Evolutionary conservation across 371 early-diverging fungal genomes (phyloP), one percentile per base, ranked within the genome.

Genomic region (Mucor irregularis): DNA sequence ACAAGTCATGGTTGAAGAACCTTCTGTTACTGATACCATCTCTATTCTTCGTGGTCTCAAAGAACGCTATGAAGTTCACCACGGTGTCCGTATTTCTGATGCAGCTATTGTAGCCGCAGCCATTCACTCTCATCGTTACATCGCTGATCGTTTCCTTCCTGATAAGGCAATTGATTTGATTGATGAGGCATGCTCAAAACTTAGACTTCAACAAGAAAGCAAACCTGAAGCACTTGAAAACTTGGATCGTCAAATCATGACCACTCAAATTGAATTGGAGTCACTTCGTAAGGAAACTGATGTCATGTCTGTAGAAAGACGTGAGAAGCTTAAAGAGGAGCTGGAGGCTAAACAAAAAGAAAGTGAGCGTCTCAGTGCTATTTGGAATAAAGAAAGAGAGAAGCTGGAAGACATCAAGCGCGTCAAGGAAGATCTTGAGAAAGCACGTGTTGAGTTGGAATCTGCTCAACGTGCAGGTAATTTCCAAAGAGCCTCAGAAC

Each of bases 101-200:
- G 80, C 84, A 37, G 92, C 95, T 8, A 65, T 95, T 25, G 88
- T 92, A 0, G 83, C 88, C 31, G 92, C 95, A 21, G 94, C 89
- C 0, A 78, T 86, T 9, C 79, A 87, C 50, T 86, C 88, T 24
- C 85, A 92, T 54, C 85, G 93, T 16, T 93, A 93, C 56, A 85
- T 95, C 49, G 78, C 90, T 0, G 89, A 90, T 48, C 60, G 73
- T 28, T 80, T 74, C 43, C 56, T 80, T 6, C 76, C 74, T 10
- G 75, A 80, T 49, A 76, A 81, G 49, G 96, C 96, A 5, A 94
- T 96, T 64, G 95, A 95, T 73, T 64, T 96, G 3, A 76, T 96
- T 14, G 95, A 95, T 64, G 92, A 91, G 62, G 93, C 95, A 0
- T 93, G 94, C 61, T 87, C 92, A 8, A 88, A 88, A 48, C 76